These are phyloP conservation scores for Parascedosporium putredinis DNA, from an alignment of 2,329 filamentous ascomycete species.

Conservation along the genomic window DNA sequence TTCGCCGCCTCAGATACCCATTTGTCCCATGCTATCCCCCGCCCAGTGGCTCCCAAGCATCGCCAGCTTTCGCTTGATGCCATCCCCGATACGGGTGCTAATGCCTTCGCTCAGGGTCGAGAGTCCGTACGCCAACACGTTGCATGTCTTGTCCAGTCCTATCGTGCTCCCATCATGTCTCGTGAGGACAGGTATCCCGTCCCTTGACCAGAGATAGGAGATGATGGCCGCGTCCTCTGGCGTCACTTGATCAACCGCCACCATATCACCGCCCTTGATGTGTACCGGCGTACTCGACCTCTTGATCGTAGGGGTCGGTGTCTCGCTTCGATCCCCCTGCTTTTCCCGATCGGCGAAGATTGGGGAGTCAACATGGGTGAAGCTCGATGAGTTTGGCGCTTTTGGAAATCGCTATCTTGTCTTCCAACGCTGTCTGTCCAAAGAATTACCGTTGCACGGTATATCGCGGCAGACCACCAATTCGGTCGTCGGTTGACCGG, in stretches of 20 bases:
- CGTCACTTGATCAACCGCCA: conserved; percentile 29
- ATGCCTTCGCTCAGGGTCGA: conserved; percentile 27
- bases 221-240: conserved; percentile 27
- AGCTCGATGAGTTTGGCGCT: conserved; percentile 9
- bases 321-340: conserved; percentile 9
- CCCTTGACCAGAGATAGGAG: conserved; percentile 27
- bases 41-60: conserved; percentile 28
- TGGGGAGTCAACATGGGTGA: conserved; percentile 11
- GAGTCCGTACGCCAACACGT: conserved; percentile 30
- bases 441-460: conserved; percentile 53
- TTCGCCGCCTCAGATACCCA: not conserved
- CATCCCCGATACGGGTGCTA: conserved; percentile 33
- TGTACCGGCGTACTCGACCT: not conserved
- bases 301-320: not conserved
- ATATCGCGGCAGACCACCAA: conserved; percentile 63
- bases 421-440: conserved; percentile 47
- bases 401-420: conserved; percentile 21
- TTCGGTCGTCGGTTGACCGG: conserved; percentile 48
- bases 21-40: conserved; percentile 15
- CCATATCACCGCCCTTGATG: conserved; percentile 9
- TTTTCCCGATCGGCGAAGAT: conserved; percentile 6
- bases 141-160: conserved; percentile 25
- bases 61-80: conserved; percentile 33
- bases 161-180: conserved; percentile 21
- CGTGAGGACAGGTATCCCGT: conserved; percentile 26